Conservation (phyloP, 2,329 filamentous ascomycete genomes). For the Emergomyces pasteurianus region DNA sequence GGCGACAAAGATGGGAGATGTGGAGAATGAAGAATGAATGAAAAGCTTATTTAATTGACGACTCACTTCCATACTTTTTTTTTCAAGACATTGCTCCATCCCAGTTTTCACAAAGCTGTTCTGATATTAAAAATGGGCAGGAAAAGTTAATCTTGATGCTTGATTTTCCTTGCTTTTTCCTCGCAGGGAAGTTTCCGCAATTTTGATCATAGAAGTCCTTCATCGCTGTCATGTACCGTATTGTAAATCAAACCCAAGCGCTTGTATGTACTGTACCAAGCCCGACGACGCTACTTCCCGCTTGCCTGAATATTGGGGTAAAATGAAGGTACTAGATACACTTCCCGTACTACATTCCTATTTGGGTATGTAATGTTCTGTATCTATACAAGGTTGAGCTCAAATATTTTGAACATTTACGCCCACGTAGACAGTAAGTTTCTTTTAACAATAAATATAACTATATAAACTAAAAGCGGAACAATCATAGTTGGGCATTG, state of each 20-base stretch:
- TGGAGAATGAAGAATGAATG: neutral
- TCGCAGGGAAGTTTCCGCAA: neutral
- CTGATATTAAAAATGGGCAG: neutral
- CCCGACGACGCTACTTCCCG: neutral
- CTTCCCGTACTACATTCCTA: no score
- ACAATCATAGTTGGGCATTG: neutral
- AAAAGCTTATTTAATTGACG: neutral
- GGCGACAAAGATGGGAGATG: no score
- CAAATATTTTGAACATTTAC: no score
- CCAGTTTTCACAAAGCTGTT: neutral
- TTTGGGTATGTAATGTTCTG: neutral
- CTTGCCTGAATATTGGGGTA: neutral
- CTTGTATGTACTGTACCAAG: no score
- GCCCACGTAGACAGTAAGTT: no score
- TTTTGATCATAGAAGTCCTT: no score
- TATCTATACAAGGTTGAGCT: neutral
- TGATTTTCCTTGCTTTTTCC: neutral
- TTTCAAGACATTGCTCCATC: neutral
- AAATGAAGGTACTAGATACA: neutral
- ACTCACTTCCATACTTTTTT: neutral
- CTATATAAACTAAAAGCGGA: neutral
- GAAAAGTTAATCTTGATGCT: neutral
- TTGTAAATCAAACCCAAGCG: neutral
- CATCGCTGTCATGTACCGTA: neutral
- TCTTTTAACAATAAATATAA: neutral